Evolutionary conservation across 805 yeast genomes (phyloP), one percentile per base, ranked within the genome.

Genomic region (Metschnikowia drakensbergensis): DNA sequence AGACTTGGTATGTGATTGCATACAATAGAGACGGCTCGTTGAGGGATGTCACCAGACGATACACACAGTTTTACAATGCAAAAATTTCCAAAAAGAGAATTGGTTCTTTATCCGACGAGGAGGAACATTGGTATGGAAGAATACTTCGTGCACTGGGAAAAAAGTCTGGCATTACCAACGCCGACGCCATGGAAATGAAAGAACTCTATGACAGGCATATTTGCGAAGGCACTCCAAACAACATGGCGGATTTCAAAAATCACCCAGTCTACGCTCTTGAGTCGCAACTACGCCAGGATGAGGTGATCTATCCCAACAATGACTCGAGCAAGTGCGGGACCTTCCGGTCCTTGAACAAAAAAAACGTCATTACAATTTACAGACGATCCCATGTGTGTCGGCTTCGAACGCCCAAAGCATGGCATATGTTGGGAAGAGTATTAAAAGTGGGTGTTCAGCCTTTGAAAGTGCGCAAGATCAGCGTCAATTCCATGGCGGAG

Each of bases 201-300:
- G 87, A 83, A 51, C 81, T 89, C 42, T 65, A 73, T 32, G 76
- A 80, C 43, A 71, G 86, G 46, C 84, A 87, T 39, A 67, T 79
- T 13, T 71, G 76, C 28, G 98, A 94, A 60, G 96, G 96, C 0
- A 83, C 92, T 77, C 99, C 99, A 0, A 82, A 83, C 47, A 86
- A 81, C 58, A 69, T 89, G 26, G 84, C 82, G 45, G 97, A 90
- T 55, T 88, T 91, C 63, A 83, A 82, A 45, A 83, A 83, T 44
- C 99, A 94, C 65, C 99, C 99, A 0, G 66, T 83, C 10, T 94
- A 84, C 64, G 94, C 86, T 0, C 63, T 94, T 10, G 96, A 88
- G 62, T 75, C 81, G 3, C 95, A 90, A 54, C 62, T 94, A 31
- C 76, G 77, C 42, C 76, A 79, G 45, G 86, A 84, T 61, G 96